Conservation (phyloP, 257 asterid genomes). For the Nicotiana attenuata region DNA sequence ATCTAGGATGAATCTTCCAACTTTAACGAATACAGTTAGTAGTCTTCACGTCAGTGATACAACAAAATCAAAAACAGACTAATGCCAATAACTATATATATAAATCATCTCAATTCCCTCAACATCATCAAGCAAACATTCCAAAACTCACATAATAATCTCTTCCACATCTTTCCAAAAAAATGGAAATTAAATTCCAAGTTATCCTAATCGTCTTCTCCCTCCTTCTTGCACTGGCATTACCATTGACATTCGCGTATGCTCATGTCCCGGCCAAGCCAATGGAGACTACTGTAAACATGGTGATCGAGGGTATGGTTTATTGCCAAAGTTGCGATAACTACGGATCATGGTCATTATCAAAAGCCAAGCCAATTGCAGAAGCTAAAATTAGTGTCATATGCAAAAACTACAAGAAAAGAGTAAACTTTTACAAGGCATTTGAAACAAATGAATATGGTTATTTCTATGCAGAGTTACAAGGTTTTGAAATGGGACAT, state of each 20-base stretch:
- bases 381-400: constrained; percentile 54
- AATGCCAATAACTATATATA: constrained; percentile 26
- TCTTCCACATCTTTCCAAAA: neutral
- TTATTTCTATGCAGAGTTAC: constrained; percentile 65
- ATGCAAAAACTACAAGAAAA: constrained; percentile 58
- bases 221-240: constrained; percentile 29
- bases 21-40: constrained; percentile 19
- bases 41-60: constrained; percentile 42
- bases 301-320: constrained; percentile 72
- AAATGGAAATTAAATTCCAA: constrained; percentile 45
- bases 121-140: neutral
- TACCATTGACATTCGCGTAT: constrained; percentile 21
- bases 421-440: constrained; percentile 67
- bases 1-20: constrained; percentile 13
- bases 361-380: constrained; percentile 47
- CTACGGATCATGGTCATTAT: constrained; percentile 53
- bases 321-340: constrained; percentile 66
- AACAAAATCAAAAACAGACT: neutral
- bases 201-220: constrained; percentile 24
- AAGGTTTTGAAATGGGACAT: constrained; percentile 62
- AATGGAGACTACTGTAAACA: constrained; percentile 31
- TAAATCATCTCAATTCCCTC: constrained; percentile 12
- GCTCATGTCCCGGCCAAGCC: constrained; percentile 23
- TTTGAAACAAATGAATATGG: constrained; percentile 50
- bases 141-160: neutral